Evolutionary conservation across 495 filamentous ascomycete species (phyloP).

Genomic region (Cercophora newfieldiana): DNA sequence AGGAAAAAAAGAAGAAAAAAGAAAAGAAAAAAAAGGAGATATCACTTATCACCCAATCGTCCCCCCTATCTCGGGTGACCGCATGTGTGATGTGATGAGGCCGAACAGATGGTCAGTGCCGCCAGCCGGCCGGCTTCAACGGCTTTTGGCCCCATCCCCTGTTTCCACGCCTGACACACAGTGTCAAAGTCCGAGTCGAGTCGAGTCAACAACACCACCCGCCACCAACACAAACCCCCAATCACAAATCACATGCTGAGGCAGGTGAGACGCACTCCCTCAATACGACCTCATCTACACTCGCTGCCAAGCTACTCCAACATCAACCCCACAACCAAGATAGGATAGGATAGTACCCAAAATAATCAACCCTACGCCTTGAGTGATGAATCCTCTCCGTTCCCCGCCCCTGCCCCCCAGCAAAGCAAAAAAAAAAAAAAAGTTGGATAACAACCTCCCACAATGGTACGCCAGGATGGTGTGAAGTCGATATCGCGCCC

Average conservation of each 20-base stretch:
- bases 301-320: neutral
- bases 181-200: neutral
- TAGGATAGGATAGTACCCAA: no score
- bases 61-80: neutral
- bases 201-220: no score
- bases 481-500: neutral
- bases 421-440: no score
- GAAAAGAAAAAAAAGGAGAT: neutral
- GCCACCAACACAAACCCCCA: no score
- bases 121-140: neutral
- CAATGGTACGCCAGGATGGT: neutral
- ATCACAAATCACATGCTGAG: neutral
- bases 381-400: no score
- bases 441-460: neutral
- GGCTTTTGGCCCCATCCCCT: neutral
- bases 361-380: no score
- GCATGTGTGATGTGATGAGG: neutral
- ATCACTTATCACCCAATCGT: neutral
- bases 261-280: neutral
- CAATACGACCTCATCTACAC: neutral
- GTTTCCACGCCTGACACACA: neutral
- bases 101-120: neutral
- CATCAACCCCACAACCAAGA: neutral
- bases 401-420: neutral
- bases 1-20: neutral